Evolutionary conservation across 345 rosid genomes (phyloP).

Genomic region (Cardiospermum halicacabum): DNA sequence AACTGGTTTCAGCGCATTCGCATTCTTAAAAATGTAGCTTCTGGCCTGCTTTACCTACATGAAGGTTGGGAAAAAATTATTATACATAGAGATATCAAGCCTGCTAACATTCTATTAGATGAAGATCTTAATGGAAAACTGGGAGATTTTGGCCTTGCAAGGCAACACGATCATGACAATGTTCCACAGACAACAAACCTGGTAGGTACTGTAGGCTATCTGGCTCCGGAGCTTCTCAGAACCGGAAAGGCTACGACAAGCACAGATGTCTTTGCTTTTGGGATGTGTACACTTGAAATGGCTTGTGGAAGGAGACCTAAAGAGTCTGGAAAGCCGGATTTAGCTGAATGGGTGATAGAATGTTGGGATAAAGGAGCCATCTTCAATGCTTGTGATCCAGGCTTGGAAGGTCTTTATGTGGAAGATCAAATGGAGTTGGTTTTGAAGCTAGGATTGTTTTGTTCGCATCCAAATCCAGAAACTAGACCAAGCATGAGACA

Average conservation of each 20-base stretch:
- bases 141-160: conserved; percentile 34
- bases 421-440: conserved; percentile 34
- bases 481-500: conserved; percentile 29
- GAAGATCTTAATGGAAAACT: conserved; percentile 17
- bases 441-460: conserved; percentile 32
- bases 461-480: conserved; percentile 23
- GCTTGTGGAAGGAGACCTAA: conserved; percentile 50
- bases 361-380: conserved; percentile 24
- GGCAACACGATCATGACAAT: conserved; percentile 17
- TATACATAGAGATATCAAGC: conserved; percentile 51
- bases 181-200: conserved; percentile 33
- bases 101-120: conserved; percentile 41
- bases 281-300: conserved; percentile 46
- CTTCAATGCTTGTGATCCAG: conserved; percentile 24
- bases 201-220: conserved; percentile 44
- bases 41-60: conserved; percentile 47
- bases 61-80: conserved; percentile 53
- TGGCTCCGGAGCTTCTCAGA: conserved; percentile 40
- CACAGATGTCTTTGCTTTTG: conserved; percentile 42
- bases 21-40: conserved; percentile 37
- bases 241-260: conserved; percentile 38
- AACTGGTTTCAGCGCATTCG: conserved; percentile 39
- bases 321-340: conserved; percentile 16
- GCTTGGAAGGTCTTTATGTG: conserved; percentile 20
- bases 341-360: conserved; percentile 33